Percentiles rank a stretch among this genome's conserved stretches.
phyloP scores from a whole-genome alignment of 2,329 filamentous ascomycete species.

The Aspergillus proliferans region DNA sequence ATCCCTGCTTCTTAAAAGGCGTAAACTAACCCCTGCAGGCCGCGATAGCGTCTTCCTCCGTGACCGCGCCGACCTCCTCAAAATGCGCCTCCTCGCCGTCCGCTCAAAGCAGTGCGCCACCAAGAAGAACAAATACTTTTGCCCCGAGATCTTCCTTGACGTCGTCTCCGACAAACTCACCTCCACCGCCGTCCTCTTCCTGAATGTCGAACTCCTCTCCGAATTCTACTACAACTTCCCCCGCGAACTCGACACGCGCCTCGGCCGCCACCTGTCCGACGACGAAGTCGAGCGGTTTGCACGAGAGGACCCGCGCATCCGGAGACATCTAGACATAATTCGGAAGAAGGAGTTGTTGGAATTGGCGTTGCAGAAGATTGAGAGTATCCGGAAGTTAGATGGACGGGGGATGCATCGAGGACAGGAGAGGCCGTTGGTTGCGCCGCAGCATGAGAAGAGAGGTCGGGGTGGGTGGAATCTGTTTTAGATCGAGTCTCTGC shows the following conservation, averaged over 20 bases:
- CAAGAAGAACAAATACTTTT: constrained; percentile 89
- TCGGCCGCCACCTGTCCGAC: constrained; percentile 72
- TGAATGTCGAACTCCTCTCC: constrained; percentile 91
- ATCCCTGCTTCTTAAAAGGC: not conserved
- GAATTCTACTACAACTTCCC: constrained; percentile 99
- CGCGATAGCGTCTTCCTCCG: constrained; percentile 91
- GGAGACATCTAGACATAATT: constrained; percentile 84
- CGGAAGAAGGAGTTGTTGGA: constrained; percentile 87
- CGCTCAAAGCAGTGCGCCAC: constrained; percentile 84
- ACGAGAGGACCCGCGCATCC: constrained; percentile 84
- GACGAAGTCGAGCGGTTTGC: constrained; percentile 85
- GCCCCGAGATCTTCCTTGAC: constrained; percentile 95
- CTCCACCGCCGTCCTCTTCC: constrained; percentile 88
- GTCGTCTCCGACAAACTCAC: constrained; percentile 93
- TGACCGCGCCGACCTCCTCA: constrained; percentile 82
- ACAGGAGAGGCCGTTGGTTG: constrained; percentile 29
- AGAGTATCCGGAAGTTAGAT: constrained; percentile 78
- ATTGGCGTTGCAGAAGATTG: constrained; percentile 91
- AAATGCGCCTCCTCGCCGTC: constrained; percentile 79
- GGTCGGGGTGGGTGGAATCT: constrained; percentile 33
- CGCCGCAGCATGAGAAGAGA: constrained; percentile 27
- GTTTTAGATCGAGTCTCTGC: not conserved
- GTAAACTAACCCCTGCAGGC: constrained; percentile 46
- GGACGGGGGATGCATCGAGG: constrained; percentile 58
- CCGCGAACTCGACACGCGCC: constrained; percentile 76